Evolutionary conservation across 306 rosid species (phyloP).

Genomic region (Casuarina cunninghamiana): DNA sequence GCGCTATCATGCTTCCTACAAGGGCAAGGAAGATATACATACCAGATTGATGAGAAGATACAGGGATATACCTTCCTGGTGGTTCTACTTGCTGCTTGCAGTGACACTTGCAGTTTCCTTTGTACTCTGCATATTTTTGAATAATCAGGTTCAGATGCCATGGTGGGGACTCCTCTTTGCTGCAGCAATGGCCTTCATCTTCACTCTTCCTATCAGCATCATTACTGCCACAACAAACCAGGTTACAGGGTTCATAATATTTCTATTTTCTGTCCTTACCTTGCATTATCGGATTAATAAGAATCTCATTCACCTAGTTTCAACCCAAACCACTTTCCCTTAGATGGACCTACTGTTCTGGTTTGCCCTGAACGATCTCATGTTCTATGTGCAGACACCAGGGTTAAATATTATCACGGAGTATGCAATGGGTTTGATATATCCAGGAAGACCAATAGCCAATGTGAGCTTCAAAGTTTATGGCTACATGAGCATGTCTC

Average conservation of each 20-base stretch:
- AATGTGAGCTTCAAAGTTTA: constrained; percentile 90
- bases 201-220: constrained; percentile 85
- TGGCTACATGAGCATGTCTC: constrained; percentile 76
- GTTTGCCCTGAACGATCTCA: constrained; percentile 7
- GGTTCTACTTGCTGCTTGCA: constrained; percentile 62
- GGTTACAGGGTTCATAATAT: constrained; percentile 32
- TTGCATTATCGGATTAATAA: not conserved
- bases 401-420: constrained; percentile 82
- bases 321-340: not conserved
- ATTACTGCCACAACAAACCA: constrained; percentile 92
- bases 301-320: too few relatives aligned
- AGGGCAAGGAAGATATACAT: constrained; percentile 71
- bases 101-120: constrained; percentile 60
- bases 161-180: constrained; percentile 93
- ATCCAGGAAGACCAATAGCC: constrained; percentile 80
- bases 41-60: constrained; percentile 75
- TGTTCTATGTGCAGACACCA: constrained; percentile 49
- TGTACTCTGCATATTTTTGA: constrained; percentile 59
- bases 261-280: not conserved
- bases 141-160: constrained; percentile 79
- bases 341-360: not conserved
- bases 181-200: constrained; percentile 53
- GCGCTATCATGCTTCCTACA: constrained; percentile 57
- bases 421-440: constrained; percentile 73
- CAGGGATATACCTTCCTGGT: constrained; percentile 84